Evolutionary conservation across 1,284 basidiomycete genomes (phyloP).

Genomic region (Testicularia cyperi): DNA sequence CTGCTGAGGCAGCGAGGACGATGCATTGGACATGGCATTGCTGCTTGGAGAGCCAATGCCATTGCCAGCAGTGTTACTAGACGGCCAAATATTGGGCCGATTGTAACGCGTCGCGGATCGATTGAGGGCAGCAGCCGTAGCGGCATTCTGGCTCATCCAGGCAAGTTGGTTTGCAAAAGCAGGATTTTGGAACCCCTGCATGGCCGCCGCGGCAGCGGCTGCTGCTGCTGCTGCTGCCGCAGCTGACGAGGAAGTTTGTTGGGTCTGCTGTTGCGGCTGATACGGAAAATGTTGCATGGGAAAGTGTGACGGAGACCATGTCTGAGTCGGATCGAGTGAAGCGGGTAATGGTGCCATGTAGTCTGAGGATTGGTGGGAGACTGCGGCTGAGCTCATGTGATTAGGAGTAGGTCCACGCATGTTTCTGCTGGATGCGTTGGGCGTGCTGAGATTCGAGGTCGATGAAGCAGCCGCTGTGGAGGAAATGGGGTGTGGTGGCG

Average conservation of each 20-base stretch:
- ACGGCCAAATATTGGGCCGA: conserved; percentile 29
- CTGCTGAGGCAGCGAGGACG: conserved; percentile 1
- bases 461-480: no score
- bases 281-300: conserved; percentile 7
- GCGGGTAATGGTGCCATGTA: conserved; percentile 1
- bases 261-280: conserved; percentile 3
- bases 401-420: no score
- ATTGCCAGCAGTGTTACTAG: neutral
- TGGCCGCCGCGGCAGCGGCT: neutral
- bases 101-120: conserved; percentile 19
- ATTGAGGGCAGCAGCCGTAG: conserved; percentile 14
- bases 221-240: conserved; percentile 6
- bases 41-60: conserved; percentile 2
- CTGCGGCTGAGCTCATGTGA: no score
- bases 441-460: no score
- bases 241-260: neutral
- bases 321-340: conserved; percentile 11
- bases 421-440: conserved; percentile 8
- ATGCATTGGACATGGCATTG: conserved; percentile 1
- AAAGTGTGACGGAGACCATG: conserved; percentile 16
- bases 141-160: conserved; percentile 18
- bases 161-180: conserved; percentile 16
- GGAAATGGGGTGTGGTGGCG: conserved; percentile 9
- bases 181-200: conserved; percentile 10
- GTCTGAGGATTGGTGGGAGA: no score